Conservation (phyloP, 2,329 filamentous ascomycete species). For the Thelonectria blattea region DNA sequence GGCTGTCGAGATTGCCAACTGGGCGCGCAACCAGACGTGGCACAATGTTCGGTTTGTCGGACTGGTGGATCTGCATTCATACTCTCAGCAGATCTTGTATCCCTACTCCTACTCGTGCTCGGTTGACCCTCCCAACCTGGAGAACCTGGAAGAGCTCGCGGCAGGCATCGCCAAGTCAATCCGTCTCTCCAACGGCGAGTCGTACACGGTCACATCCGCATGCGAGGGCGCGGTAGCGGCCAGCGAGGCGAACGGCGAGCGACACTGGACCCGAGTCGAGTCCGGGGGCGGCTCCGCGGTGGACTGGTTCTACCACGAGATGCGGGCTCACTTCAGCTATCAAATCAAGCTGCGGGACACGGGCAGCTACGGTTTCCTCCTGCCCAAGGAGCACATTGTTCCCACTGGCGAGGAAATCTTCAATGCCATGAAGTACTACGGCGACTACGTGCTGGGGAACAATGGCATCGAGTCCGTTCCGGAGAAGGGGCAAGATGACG, state of each 20-base stretch:
- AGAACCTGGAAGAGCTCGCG: constrained; percentile 90
- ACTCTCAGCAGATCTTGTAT: constrained; percentile 93
- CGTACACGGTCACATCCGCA: constrained; percentile 80
- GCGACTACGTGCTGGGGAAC: constrained; percentile 76
- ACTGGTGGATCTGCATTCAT: constrained; percentile 89
- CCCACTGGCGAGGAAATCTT: constrained; percentile 89
- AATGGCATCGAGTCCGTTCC: constrained; percentile 64
- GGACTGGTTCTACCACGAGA: constrained; percentile 93
- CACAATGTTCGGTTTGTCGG: constrained; percentile 80
- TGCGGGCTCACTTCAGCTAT: constrained; percentile 83
- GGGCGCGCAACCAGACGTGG: constrained; percentile 81
- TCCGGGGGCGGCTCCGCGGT: constrained; percentile 83
- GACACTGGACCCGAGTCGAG: constrained; percentile 61
- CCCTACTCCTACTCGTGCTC: constrained; percentile 88
- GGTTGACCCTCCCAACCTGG: constrained; percentile 78
- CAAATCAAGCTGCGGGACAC: constrained; percentile 94
- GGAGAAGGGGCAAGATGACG: constrained; percentile 32
- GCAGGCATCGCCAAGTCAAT: constrained; percentile 90
- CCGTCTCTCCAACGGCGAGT: constrained; percentile 76
- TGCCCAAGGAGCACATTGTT: constrained; percentile 85
- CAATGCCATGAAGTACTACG: constrained; percentile 82
- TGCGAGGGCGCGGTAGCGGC: constrained; percentile 76
- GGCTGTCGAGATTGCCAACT: constrained; percentile 74
- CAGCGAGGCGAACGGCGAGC: constrained; percentile 31
- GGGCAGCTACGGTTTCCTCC: constrained; percentile 90